A percentile compares a stretch with the other conserved stretches of the same genome.
Evolutionary conservation across 176 grass and related monocot species (phyloP).

Genomic region (Rhynchospora tenuis): DNA sequence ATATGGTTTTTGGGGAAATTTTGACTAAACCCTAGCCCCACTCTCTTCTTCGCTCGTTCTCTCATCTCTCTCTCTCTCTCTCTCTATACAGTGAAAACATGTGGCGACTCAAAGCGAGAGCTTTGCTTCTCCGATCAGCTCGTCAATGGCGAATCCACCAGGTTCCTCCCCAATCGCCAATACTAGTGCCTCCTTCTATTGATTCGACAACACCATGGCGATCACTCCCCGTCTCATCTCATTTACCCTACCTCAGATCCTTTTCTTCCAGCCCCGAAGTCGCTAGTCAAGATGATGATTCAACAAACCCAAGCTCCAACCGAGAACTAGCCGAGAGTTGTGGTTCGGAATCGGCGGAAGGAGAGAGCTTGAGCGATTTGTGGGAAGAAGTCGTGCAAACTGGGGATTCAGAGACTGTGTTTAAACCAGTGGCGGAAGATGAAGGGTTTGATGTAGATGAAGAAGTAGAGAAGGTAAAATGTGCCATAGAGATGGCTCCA

Average conservation of each 20-base stretch:
- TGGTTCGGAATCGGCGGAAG: neutral
- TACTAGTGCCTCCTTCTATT: constrained; percentile 13
- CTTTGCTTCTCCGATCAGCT: constrained; percentile 53
- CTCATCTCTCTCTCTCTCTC: neutral
- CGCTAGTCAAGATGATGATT: constrained; percentile 22
- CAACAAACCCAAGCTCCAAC: neutral
- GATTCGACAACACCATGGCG: neutral
- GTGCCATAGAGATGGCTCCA: constrained; percentile 22
- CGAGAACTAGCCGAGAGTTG: neutral
- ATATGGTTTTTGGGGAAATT: neutral
- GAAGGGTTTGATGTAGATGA: constrained; percentile 37
- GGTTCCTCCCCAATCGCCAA: constrained; percentile 13
- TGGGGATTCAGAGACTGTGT: constrained; percentile 21
- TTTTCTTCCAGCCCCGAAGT: constrained; percentile 48
- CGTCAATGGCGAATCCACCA: constrained; percentile 13
- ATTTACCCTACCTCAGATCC: constrained; percentile 35
- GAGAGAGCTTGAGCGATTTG: constrained; percentile 41
- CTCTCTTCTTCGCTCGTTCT: neutral
- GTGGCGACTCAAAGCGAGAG: constrained; percentile 71
- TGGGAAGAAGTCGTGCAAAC: constrained; percentile 48
- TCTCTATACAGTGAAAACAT: constrained; percentile 26
- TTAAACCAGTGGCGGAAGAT: neutral
- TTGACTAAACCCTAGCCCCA: constrained; percentile 14
- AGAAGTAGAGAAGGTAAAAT: constrained; percentile 40
- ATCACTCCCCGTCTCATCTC: constrained; percentile 12